Evolutionary conservation across 2,329 filamentous ascomycete species (phyloP), one percentile per base, ranked within the genome.

Genomic region (Aspergillus brunneoviolaceus): DNA sequence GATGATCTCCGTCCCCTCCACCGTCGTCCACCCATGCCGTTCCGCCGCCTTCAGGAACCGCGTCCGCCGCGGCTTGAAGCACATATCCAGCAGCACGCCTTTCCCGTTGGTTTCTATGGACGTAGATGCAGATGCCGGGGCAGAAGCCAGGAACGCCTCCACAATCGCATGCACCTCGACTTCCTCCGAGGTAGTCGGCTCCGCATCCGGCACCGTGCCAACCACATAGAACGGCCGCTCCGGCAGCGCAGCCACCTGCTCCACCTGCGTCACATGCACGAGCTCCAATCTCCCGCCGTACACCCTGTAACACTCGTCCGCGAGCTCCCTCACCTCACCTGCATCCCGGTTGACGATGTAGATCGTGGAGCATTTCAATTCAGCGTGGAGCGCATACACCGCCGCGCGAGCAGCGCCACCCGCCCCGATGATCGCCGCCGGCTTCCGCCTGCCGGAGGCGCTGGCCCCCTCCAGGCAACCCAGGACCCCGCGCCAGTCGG

Each of bases 361-460:
- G 50, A 78, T 75, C 4, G 57, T 64, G 1, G 60, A 65, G 6
- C 63, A 76, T 14, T 62, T 63, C 57, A 72, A 67, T 55, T 70
- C 56, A 2, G 67, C 63, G 23, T 67, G 63, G 39, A 78, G 63
- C 0, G 75, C 70, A 49, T 75, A 79, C 4, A 78, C 64, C 6
- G 78, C 77, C 1, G 78, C 78, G 14, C 78, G 71, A 14, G 74
- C 74, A 0, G 78, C 78, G 5, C 78, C 79, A 3, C 79, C 77
- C 0, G 77, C 78, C 0, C 77, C 78, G 16, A 80, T 69, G 10
- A 80, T 72, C 35, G 80, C 55, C 1, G 72, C 75, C 3, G 70
- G 61, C 6, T 62, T 70, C 16, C 65, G 55, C 16, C 63, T 56
- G 5, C 67, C 27, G 27, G 47, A n/a, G 21, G 49, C 27, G 48